Evolutionary conservation across 2,329 filamentous ascomycete genomes (phyloP).

Genomic region (Botrytis pseudocinerea): DNA sequence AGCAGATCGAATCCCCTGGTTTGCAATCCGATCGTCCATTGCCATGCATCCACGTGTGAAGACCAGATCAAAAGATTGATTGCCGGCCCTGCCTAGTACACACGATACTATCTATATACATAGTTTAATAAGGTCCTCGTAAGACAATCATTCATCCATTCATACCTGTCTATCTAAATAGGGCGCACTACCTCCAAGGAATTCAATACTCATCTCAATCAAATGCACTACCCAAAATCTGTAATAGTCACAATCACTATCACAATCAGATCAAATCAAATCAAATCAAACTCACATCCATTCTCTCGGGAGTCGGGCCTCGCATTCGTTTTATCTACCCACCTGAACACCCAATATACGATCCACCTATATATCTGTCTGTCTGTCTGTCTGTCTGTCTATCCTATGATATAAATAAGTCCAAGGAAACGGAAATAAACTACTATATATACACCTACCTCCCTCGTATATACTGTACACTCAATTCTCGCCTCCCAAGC

Average conservation of each 20-base stretch:
- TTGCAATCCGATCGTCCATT: not conserved
- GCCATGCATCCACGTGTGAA: conserved; percentile 1
- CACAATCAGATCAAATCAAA: not conserved
- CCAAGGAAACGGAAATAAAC: not conserved
- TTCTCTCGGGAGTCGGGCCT: too few relatives aligned
- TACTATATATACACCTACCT: not conserved
- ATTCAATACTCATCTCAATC: not conserved
- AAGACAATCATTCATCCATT: not conserved
- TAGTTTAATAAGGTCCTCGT: not conserved
- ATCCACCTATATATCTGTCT: too few relatives aligned
- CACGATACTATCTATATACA: not conserved
- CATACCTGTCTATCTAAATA: not conserved
- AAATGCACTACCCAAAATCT: not conserved
- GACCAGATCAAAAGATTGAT: not conserved
- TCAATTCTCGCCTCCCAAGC: not conserved
- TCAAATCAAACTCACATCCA: too few relatives aligned
- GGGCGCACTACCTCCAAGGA: not conserved
- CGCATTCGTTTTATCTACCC: too few relatives aligned
- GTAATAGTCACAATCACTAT: not conserved
- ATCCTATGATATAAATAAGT: too few relatives aligned
- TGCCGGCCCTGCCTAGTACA: not conserved
- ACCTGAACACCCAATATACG: too few relatives aligned
- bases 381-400: too few relatives aligned
- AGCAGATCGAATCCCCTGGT: not conserved
- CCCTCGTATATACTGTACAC: not conserved